phyloP scores from a whole-genome alignment of 2,329 filamentous ascomycete genomes.

The Westerdykella sp. region DNA sequence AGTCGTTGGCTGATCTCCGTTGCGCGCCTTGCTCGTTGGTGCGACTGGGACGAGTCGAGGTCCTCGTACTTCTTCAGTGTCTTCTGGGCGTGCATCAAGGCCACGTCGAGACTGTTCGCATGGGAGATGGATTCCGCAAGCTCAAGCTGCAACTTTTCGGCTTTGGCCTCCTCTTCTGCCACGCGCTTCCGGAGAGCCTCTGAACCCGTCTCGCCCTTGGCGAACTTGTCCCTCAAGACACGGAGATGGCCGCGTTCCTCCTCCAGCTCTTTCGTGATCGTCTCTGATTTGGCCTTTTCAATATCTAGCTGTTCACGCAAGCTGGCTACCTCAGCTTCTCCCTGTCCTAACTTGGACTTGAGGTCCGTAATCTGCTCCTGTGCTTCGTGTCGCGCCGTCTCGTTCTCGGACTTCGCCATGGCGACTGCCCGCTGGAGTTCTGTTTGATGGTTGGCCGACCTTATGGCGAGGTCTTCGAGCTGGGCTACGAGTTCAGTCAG shows the following conservation, averaged over 20 bases:
- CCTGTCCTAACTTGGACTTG: slow-evolving; percentile 32
- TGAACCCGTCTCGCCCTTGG: slow-evolving; percentile 77
- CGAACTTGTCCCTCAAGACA: slow-evolving; percentile 63
- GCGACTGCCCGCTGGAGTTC: slow-evolving; percentile 44
- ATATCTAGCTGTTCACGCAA: slow-evolving; percentile 42
- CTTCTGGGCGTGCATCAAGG: slow-evolving; percentile 62
- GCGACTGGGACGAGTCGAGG: slow-evolving; percentile 49
- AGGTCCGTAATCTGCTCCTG: slow-evolving; percentile 37
- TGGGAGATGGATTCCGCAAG: slow-evolving; percentile 71
- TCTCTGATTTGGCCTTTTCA: slow-evolving; percentile 43
- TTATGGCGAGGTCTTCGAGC: slow-evolving; percentile 41
- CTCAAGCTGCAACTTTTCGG: slow-evolving; percentile 61
- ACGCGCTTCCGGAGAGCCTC: slow-evolving; percentile 70
- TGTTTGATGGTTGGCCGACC: slow-evolving; percentile 39
- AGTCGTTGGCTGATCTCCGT: slow-evolving; percentile 80
- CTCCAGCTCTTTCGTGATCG: slow-evolving; percentile 49
- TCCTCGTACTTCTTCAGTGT: slow-evolving; percentile 52
- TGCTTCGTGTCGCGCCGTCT: slow-evolving; percentile 35
- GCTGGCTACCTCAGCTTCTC: slow-evolving; percentile 34
- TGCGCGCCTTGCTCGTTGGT: slow-evolving; percentile 64
- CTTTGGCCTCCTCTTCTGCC: slow-evolving; percentile 67
- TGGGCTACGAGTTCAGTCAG: slow-evolving; percentile 35
- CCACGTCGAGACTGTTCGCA: slow-evolving; percentile 68
- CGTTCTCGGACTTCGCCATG: slow-evolving; percentile 43
- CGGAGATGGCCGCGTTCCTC: slow-evolving; percentile 65